Conservation (phyloP, 345 rosid genomes). For the Gossypium australe region DNA sequence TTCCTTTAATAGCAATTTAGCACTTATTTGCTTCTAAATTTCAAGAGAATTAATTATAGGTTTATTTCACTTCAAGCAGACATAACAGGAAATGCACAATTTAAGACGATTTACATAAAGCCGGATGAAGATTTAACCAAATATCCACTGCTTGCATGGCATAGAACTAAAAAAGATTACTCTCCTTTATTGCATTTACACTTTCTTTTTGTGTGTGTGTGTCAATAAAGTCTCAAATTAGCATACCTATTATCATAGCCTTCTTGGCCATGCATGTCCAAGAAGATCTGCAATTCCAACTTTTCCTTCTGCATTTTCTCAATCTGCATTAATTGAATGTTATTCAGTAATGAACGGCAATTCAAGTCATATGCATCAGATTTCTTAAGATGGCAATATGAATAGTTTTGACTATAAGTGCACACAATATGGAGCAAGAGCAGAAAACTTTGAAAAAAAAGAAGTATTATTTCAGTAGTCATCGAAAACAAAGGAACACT, state of each 20-base stretch:
- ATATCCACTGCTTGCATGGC: neutral
- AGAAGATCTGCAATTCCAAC: conserved; percentile 55
- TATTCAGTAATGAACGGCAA: conserved; percentile 5
- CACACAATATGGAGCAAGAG: neutral
- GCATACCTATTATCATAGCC: conserved; percentile 65
- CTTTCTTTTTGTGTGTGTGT: neutral
- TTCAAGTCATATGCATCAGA: conserved; percentile 4
- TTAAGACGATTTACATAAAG: neutral
- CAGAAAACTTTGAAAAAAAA: neutral
- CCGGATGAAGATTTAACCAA: neutral
- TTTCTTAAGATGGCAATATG: neutral
- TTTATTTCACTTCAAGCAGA: neutral
- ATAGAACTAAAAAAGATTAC: neutral
- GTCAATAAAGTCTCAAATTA: conserved; percentile 2
- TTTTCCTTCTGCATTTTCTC: conserved; percentile 75
- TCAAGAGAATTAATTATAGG: neutral
- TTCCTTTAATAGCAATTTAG: neutral
- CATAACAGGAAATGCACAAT: neutral
- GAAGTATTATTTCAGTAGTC: neutral
- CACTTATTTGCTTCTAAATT: neutral
- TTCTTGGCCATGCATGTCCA: conserved; percentile 72
- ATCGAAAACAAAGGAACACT: neutral
- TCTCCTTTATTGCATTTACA: neutral
- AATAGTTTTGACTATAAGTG: neutral
- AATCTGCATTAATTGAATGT: conserved; percentile 48